Conservation (phyloP, 305 asterid genomes). For the Solanum hybrid region DNA sequence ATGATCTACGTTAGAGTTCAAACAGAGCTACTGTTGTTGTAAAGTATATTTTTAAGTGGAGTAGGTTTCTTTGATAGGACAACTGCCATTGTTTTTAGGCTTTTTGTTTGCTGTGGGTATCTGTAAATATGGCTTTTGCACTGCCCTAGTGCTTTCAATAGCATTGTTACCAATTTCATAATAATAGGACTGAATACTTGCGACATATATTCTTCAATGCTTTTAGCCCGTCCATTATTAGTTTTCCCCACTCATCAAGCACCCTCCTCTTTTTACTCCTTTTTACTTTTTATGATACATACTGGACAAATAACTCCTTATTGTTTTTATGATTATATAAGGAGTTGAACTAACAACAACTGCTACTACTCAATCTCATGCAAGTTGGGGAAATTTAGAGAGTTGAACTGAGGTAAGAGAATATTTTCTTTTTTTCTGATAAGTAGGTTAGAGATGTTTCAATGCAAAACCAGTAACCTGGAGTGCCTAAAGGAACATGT, state of each 20-base stretch:
- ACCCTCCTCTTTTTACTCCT: neutral
- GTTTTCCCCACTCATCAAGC: neutral
- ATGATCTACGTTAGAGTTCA: neutral
- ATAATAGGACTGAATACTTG: neutral
- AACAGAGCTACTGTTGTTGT: neutral
- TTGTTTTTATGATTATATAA: neutral
- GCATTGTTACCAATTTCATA: neutral
- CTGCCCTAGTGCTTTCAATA: neutral
- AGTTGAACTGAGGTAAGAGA: neutral
- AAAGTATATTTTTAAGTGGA: neutral
- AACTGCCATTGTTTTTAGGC: neutral
- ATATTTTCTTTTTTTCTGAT: neutral
- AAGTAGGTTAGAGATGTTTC: neutral
- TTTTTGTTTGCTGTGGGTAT: neutral
- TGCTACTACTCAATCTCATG: neutral
- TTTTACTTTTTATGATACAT: neutral
- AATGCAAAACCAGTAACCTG: neutral
- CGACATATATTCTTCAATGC: neutral
- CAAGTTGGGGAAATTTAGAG: neutral
- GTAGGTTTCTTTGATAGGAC: neutral
- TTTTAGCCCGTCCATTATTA: neutral
- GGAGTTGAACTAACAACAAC: neutral
- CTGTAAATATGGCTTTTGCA: neutral
- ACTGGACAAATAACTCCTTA: neutral
- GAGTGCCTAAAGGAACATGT: neutral